Evolutionary conservation across 768 basidiomycete species (phyloP).

Genomic region (Leccinum sublutescens): DNA sequence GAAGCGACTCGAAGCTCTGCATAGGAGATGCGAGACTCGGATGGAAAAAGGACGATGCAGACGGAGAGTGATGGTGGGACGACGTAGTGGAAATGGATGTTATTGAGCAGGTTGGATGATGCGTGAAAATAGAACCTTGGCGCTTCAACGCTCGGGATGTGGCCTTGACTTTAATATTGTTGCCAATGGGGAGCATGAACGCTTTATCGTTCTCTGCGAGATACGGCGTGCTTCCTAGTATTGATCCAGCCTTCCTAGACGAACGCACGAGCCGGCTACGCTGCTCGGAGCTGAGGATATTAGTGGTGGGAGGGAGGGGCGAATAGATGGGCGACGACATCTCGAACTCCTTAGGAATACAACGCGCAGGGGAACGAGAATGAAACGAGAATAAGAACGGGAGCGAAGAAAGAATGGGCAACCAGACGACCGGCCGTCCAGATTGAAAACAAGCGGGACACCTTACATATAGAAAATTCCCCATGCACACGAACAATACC

Average conservation of each 20-base stretch:
- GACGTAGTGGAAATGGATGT: slow-evolving; percentile 15
- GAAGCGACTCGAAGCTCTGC: slow-evolving; percentile 13
- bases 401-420: not conserved
- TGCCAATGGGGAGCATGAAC: slow-evolving; percentile 24
- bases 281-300: slow-evolving; percentile 30
- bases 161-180: not conserved
- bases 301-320: slow-evolving; percentile 36
- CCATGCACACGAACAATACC: slow-evolving; percentile 2
- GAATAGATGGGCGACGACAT: slow-evolving; percentile 23
- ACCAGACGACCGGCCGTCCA: not conserved
- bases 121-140: slow-evolving; percentile 33
- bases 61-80: slow-evolving; percentile 11
- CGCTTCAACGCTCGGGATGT: slow-evolving; percentile 26
- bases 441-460: slow-evolving; percentile 7
- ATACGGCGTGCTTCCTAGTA: slow-evolving; percentile 38
- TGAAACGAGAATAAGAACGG: not conserved
- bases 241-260: slow-evolving; percentile 35
- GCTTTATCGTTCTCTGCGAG: slow-evolving; percentile 30
- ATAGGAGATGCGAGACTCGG: slow-evolving; percentile 2
- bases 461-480: not conserved
- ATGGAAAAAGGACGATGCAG: slow-evolving; percentile 18
- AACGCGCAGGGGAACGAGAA: not conserved
- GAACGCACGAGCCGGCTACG: slow-evolving; percentile 38
- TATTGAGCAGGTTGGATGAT: slow-evolving; percentile 21
- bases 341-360: slow-evolving; percentile 8